Evolutionary conservation across 1,284 basidiomycete genomes (phyloP).

Genomic region (Papiliotrema flavescens): DNA sequence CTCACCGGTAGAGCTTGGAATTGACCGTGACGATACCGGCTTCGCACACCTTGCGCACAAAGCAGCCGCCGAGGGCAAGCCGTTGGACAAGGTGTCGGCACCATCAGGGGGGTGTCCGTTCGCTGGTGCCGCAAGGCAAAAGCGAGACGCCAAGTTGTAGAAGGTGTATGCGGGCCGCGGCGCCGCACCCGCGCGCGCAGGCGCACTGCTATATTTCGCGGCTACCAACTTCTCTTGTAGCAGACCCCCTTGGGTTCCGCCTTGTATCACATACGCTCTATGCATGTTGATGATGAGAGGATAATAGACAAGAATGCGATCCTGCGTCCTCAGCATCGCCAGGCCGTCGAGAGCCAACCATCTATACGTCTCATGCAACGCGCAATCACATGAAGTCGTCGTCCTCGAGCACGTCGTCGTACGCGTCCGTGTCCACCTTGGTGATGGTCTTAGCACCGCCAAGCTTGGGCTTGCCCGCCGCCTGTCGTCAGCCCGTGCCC

Average conservation of each 20-base stretch:
- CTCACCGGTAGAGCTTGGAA: constrained; percentile 45
- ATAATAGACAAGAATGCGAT: too few relatives aligned
- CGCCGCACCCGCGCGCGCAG: too few relatives aligned
- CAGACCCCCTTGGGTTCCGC: background rate
- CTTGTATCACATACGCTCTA: background rate
- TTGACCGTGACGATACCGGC: constrained; percentile 47
- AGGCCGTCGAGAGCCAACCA: too few relatives aligned
- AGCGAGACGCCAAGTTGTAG: constrained; percentile 28
- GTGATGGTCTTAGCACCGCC: constrained; percentile 60
- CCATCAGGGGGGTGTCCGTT: constrained; percentile 42
- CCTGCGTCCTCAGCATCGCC: too few relatives aligned
- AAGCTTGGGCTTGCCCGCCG: constrained; percentile 66
- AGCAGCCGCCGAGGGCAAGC: constrained; percentile 41
- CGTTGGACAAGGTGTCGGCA: constrained; percentile 29
- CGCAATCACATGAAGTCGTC: constrained; percentile 31
- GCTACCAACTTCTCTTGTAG: too few relatives aligned
- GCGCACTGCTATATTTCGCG: too few relatives aligned
- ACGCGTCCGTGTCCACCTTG: constrained; percentile 71
- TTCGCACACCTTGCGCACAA: constrained; percentile 43
- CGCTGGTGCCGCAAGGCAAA: constrained; percentile 22
- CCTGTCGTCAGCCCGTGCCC: constrained; percentile 14
- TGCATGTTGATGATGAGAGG: background rate
- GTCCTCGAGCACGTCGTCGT: constrained; percentile 78
- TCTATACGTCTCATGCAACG: too few relatives aligned
- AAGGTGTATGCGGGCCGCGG: background rate